phyloP scores from a whole-genome alignment of 2,329 filamentous ascomycete species.

The Dactylellina sp. region DNA sequence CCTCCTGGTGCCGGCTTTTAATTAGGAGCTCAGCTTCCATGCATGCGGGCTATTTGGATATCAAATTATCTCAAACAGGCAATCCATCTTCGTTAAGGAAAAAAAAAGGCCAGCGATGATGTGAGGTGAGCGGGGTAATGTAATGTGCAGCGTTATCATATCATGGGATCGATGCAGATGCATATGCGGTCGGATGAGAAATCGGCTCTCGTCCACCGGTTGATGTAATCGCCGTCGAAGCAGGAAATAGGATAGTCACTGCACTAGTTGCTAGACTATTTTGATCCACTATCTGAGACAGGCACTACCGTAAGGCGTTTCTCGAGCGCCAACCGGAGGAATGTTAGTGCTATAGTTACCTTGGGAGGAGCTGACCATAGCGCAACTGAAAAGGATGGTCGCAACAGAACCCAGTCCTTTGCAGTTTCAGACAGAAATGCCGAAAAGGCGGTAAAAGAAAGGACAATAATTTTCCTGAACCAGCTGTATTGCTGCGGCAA shows the following conservation, averaged over 20 bases:
- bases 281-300: conserved; percentile 6
- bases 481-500: conserved; percentile 47
- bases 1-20: too few relatives aligned
- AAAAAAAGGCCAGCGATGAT: neutral
- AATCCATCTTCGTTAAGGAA: conserved; percentile 24
- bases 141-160: neutral
- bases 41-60: conserved; percentile 25
- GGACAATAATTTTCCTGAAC: conserved; percentile 14
- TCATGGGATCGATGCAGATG: conserved; percentile 19
- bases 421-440: conserved; percentile 11
- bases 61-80: conserved; percentile 25
- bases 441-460: conserved; percentile 47
- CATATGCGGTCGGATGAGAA: conserved; percentile 7
- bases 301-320: conserved; percentile 34
- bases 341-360: neutral
- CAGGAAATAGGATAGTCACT: neutral
- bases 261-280: neutral
- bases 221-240: neutral
- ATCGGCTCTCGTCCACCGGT: neutral
- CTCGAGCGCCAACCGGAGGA: conserved; percentile 18
- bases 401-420: neutral
- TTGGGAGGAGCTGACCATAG: neutral
- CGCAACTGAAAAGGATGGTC: conserved; percentile 3
- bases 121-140: conserved; percentile 4
- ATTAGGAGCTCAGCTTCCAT: conserved; percentile 34